These are phyloP conservation scores for Globisporangium cederbergense DNA, from an alignment of 352 stramenopile species.

Conservation along the genomic window DNA sequence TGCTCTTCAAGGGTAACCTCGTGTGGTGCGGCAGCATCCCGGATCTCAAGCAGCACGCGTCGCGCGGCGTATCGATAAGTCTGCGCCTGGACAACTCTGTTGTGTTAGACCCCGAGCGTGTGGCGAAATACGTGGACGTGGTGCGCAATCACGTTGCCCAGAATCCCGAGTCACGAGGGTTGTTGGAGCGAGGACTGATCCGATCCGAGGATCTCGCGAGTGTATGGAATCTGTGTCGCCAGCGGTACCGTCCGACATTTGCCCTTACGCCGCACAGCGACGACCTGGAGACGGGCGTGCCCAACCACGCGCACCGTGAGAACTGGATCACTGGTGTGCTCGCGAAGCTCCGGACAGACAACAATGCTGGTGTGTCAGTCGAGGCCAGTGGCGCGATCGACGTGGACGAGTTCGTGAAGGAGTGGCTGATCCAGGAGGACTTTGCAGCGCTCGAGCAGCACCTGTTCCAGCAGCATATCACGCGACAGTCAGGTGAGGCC, in stretches of 20 bases:
- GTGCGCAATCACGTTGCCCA: conserved; percentile 29
- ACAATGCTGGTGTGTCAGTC: no score
- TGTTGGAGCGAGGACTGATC: conserved; percentile 27
- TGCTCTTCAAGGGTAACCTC: conserved; percentile 66
- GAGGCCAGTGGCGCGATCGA: conserved; percentile 21
- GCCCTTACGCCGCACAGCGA: not conserved
- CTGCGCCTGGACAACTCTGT: conserved; percentile 44
- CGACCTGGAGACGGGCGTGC: not conserved
- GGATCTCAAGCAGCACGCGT: conserved; percentile 71
- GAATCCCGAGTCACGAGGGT: conserved; percentile 11
- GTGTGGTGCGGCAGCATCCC: conserved; percentile 80
- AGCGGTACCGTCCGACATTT: conserved; percentile 13
- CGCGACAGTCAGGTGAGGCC: conserved; percentile 32
- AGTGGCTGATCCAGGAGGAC: conserved; percentile 73
- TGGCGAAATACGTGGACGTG: conserved; percentile 43
- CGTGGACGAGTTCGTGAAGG: conserved; percentile 64
- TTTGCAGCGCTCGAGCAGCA: conserved; percentile 54
- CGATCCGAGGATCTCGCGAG: conserved; percentile 37
- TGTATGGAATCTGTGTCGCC: conserved; percentile 50
- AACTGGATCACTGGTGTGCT: conserved; percentile 43
- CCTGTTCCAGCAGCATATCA: conserved; percentile 48
- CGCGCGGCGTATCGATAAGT: conserved; percentile 66
- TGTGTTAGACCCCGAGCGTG: conserved; percentile 38
- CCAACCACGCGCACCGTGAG: conserved; percentile 22
- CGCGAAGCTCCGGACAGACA: conserved; percentile 37